Percentiles rank a stretch among this genome's conserved stretches.
Conservation (phyloP, 2,329 filamentous ascomycete species). For the Trichoderma semiorbis region DNA sequence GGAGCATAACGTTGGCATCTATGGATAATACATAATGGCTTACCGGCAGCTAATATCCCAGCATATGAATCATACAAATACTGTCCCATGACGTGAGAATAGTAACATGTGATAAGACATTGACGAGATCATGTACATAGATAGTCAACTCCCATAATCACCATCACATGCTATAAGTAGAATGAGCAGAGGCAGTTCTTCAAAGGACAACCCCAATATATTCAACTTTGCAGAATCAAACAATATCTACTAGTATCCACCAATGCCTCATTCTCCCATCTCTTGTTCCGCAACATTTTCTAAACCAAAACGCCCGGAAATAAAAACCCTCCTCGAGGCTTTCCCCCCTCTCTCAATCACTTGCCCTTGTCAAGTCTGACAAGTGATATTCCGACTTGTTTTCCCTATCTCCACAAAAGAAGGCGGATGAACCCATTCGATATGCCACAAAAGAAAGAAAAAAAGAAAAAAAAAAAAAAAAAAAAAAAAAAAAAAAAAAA, state of each 20-base stretch:
- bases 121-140: background rate
- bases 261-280: background rate
- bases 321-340: background rate
- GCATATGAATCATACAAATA: background rate
- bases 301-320: background rate
- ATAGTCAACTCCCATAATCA: background rate
- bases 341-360: background rate
- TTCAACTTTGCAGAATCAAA: background rate
- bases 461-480: background rate
- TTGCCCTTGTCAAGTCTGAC: background rate
- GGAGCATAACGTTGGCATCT: background rate
- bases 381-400: background rate
- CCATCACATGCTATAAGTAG: background rate
- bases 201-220: background rate
- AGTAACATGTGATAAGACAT: background rate
- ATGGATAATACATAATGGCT: background rate
- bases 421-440: background rate
- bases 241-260: background rate
- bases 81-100: background rate
- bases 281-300: background rate
- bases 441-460: background rate
- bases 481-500: background rate
- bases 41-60: background rate
- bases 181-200: background rate
- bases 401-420: background rate